Evolutionary conservation across 345 rosid genomes (phyloP), one percentile per base, ranked within the genome.

Genomic region (Melastoma malabathricum): DNA sequence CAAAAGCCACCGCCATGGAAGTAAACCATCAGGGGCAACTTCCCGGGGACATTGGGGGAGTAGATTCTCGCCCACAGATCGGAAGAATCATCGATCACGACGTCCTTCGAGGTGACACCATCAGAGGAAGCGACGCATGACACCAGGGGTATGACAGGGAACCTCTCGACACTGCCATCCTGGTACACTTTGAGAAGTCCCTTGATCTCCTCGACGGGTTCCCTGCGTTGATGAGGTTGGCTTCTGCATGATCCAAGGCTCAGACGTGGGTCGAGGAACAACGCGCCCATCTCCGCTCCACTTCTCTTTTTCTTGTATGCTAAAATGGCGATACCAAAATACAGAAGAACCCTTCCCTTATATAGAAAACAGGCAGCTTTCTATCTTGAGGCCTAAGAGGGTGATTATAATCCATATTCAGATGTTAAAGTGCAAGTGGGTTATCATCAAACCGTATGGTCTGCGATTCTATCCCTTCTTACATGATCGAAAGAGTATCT

Each of bases 1-100:
- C 83, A 83, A 31, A 75, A 83, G 13, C 87, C 93, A 29, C 87
- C 93, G 22, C 85, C 87, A 31, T 83, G 87, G 71, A 80, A 83
- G 66, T 78, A 78, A 15, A 80, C 71, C 3, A 86, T 43, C 45
- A 83, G 51, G 46, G 83, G 88, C 5, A 70, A 66, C 27, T 14
- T 22, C 31, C 51, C 49, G 2, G 70, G 59, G 16, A 46, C 41
- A 13, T n/a, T 59, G 3, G 94, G 97, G 43, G 68, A 72, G 47
- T 84, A 88, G 44, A 84, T 66, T 34, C 94, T 81, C 16, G 75
- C 86, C 88, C 88, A 78, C 22, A 76, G 54, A 72, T 78, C 70
- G 15, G 75, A 71, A 38, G 59, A 62, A 45, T 68, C 67, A 65
- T 79, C 77, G 13, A 88, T 68, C 25, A 43, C 54, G 31, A 72